Conservation (phyloP, 2,329 filamentous ascomycete genomes). For the Aquanectria penicillioides region DNA sequence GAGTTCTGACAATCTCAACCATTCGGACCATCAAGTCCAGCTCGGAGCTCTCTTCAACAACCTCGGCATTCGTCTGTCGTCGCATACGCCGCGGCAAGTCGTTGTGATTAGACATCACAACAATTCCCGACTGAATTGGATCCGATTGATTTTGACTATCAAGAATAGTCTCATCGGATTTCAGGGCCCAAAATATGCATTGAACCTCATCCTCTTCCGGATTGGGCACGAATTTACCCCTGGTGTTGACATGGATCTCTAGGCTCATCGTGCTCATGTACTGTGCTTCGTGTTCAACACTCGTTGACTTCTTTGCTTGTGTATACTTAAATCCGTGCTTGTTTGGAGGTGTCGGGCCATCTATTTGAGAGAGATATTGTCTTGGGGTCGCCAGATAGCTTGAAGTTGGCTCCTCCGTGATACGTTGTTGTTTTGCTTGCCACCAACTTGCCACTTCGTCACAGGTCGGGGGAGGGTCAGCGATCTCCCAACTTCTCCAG, state of each 20-base stretch:
- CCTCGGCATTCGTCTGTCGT: slow-evolving; percentile 68
- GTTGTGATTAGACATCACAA: slow-evolving; percentile 74
- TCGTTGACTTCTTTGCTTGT: slow-evolving; percentile 77
- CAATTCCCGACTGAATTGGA: slow-evolving; percentile 72
- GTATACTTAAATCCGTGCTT: slow-evolving; percentile 87
- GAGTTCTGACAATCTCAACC: slow-evolving; percentile 82
- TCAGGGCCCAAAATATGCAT: slow-evolving; percentile 90
- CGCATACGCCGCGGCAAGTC: slow-evolving; percentile 68
- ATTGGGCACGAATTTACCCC: slow-evolving; percentile 83
- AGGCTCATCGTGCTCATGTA: slow-evolving; percentile 98
- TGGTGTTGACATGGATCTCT: slow-evolving; percentile 90
- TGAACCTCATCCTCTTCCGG: slow-evolving; percentile 90
- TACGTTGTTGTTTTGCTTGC: slow-evolving; percentile 46
- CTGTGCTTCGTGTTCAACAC: slow-evolving; percentile 83
- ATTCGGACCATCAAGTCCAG: slow-evolving; percentile 86
- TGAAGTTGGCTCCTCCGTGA: slow-evolving; percentile 10
- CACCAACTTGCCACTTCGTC: slow-evolving; percentile 78
- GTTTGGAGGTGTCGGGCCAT: slow-evolving; percentile 85
- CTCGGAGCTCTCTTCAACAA: slow-evolving; percentile 81
- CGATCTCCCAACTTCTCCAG: slow-evolving; percentile 77
- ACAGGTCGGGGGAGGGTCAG: slow-evolving; percentile 73
- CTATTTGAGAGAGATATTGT: slow-evolving; percentile 80
- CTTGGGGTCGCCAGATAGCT: slow-evolving; percentile 38
- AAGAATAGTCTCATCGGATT: slow-evolving; percentile 74
- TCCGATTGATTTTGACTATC: slow-evolving; percentile 57